Evolutionary conservation across 805 yeast species (phyloP).

Genomic region (Monosporozyma servazzii): DNA sequence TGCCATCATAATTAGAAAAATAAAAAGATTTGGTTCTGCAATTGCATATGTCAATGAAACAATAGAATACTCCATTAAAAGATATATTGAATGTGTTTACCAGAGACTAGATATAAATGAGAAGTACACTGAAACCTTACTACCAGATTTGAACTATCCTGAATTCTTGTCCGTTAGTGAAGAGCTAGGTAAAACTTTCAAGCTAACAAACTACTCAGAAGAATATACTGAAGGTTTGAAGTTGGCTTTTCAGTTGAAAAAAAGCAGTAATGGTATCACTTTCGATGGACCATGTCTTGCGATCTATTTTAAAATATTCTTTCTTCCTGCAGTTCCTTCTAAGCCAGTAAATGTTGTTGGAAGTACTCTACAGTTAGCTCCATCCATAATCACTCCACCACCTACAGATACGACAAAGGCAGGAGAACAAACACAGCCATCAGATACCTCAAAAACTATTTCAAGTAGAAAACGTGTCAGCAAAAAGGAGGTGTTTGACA

Average conservation of each 20-base stretch:
- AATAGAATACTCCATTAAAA: constrained; percentile 18
- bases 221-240: constrained; percentile 18
- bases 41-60: constrained; percentile 42
- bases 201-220: constrained; percentile 10
- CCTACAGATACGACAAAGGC: background rate
- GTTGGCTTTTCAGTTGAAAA: constrained; percentile 24
- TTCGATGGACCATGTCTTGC: constrained; percentile 27
- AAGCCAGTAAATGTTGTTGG: background rate
- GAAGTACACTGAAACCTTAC: constrained; percentile 19
- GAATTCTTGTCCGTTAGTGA: constrained; percentile 18
- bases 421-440: background rate
- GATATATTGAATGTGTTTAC: constrained; percentile 18
- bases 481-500: constrained; percentile 29
- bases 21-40: constrained; percentile 70
- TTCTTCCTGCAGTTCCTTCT: constrained; percentile 13
- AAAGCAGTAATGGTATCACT: constrained; percentile 25
- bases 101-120: constrained; percentile 17
- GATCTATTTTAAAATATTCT: constrained; percentile 24
- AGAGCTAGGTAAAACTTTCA: constrained; percentile 13
- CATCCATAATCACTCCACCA: background rate
- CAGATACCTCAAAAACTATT: constrained; percentile 7
- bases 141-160: constrained; percentile 22
- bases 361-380: background rate
- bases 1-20: constrained; percentile 53
- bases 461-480: constrained; percentile 24